phyloP scores from a whole-genome alignment of 2,329 filamentous ascomycete genomes.

The Fusarium euwallaceae region DNA sequence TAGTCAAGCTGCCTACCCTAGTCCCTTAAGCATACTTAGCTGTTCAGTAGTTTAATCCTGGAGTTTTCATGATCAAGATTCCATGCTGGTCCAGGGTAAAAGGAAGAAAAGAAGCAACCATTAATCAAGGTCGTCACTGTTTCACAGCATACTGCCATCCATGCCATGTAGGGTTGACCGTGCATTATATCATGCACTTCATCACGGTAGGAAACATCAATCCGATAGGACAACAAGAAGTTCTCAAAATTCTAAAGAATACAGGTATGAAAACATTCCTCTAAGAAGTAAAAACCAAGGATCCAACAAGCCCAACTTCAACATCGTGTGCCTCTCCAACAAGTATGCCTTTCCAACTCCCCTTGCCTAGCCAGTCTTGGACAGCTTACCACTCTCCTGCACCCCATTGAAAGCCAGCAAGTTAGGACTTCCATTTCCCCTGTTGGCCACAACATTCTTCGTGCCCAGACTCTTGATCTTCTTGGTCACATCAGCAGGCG shows the following conservation, averaged over 20 bases:
- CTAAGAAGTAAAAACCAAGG: not conserved
- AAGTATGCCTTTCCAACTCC: not conserved
- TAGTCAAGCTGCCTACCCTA: not conserved
- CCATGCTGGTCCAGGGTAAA: not conserved
- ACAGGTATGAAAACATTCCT: not conserved
- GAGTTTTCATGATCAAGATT: not conserved
- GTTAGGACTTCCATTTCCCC: slow-evolving; percentile 56
- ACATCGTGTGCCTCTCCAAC: not conserved
- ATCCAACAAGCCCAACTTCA: not conserved
- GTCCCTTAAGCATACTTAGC: not conserved
- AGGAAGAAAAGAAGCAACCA: not conserved
- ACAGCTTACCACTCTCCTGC: not conserved
- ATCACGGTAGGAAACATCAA: not conserved
- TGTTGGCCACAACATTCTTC: slow-evolving; percentile 53
- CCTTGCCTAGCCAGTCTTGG: not conserved
- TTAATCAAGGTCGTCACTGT: not conserved
- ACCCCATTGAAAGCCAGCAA: slow-evolving; percentile 63
- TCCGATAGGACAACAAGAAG: not conserved
- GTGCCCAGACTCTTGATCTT: slow-evolving; percentile 59
- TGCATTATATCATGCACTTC: not conserved
- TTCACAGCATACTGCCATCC: not conserved
- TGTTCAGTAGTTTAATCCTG: not conserved
- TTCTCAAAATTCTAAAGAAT: not conserved
- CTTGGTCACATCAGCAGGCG: slow-evolving; percentile 58
- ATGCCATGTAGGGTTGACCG: not conserved